These are phyloP conservation scores for Trichoderma asperelloides DNA, from an alignment of 495 filamentous ascomycete genomes.

Conservation along the genomic window DNA sequence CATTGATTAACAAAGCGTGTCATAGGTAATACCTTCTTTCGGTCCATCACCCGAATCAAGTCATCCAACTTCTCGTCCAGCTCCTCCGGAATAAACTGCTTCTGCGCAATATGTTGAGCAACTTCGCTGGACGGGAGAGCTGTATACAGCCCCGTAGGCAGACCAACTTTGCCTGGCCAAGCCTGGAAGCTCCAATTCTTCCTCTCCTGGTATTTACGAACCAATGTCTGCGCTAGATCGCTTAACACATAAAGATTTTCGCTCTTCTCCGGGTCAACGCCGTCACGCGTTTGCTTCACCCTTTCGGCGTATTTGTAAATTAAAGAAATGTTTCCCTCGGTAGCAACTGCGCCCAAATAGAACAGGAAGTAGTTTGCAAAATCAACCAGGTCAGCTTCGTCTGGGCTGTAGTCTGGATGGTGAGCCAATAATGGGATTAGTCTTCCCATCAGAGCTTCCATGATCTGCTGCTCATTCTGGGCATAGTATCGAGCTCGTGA, in stretches of 20 bases:
- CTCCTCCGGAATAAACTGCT: slow-evolving; percentile 72
- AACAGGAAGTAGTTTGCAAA: slow-evolving; percentile 81
- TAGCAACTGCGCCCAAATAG: slow-evolving; percentile 76
- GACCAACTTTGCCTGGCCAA: slow-evolving; percentile 69
- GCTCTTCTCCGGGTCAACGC: slow-evolving; percentile 47
- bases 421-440: slow-evolving; percentile 84
- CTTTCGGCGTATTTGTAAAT: slow-evolving; percentile 90
- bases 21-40: slow-evolving; percentile 39
- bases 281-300: slow-evolving; percentile 83
- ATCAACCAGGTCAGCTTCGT: slow-evolving; percentile 62
- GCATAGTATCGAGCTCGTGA: slow-evolving; percentile 55
- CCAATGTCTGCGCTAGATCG: slow-evolving; percentile 75
- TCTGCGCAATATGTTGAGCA: slow-evolving; percentile 75
- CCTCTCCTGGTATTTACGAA: slow-evolving; percentile 72
- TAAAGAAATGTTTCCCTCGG: slow-evolving; percentile 73
- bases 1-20: not conserved
- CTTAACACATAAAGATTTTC: slow-evolving; percentile 78
- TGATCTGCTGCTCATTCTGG: slow-evolving; percentile 47
- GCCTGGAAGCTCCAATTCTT: slow-evolving; percentile 71
- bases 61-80: slow-evolving; percentile 69
- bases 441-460: slow-evolving; percentile 80
- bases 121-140: slow-evolving; percentile 64
- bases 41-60: slow-evolving; percentile 44
- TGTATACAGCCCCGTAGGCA: slow-evolving; percentile 70
- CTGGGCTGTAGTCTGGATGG: slow-evolving; percentile 78